Percentiles rank a stretch among this genome's conserved stretches.
These are phyloP conservation scores for Termitomyces eurrhizus DNA, from an alignment of 768 basidiomycete species.

Conservation along the genomic window DNA sequence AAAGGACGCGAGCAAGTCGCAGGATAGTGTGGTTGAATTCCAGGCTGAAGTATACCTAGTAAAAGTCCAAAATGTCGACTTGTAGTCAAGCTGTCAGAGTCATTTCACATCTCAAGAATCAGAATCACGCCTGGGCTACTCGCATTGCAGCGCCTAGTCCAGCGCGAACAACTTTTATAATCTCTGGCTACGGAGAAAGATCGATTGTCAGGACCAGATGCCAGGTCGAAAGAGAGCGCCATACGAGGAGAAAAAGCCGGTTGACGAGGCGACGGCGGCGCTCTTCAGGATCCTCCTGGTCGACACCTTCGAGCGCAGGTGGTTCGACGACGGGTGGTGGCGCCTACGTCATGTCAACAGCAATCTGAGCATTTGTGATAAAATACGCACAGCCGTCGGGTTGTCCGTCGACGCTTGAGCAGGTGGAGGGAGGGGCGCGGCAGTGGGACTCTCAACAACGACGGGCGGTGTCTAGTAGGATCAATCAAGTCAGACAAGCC, in stretches of 20 bases:
- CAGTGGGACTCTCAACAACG: no score
- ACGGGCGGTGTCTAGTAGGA: not conserved
- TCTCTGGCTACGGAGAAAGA: not conserved
- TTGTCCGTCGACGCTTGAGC: not conserved
- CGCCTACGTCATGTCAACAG: not conserved
- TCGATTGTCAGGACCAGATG: not conserved
- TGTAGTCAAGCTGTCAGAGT: no score
- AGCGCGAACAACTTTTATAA: not conserved
- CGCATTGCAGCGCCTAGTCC: not conserved
- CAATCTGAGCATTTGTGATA: not conserved
- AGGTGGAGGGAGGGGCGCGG: not conserved
- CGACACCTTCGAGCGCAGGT: not conserved
- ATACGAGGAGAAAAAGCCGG: not conserved
- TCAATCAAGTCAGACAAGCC: not conserved
- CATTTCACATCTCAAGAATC: no score
- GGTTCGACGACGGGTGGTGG: not conserved
- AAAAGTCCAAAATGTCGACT: no score
- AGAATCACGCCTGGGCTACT: not conserved
- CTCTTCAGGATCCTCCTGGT: not conserved
- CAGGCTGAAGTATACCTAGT: no score
- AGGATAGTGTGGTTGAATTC: no score
- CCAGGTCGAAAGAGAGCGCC: not conserved
- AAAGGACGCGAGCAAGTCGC: no score
- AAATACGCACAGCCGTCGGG: not conserved
- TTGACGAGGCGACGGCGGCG: not conserved